A percentile compares a stretch with the other conserved stretches of the same genome.
These are phyloP conservation scores for Cladochytrium replicatum DNA, from an alignment of 192 early-diverging fungal genomes.

Conservation along the genomic window DNA sequence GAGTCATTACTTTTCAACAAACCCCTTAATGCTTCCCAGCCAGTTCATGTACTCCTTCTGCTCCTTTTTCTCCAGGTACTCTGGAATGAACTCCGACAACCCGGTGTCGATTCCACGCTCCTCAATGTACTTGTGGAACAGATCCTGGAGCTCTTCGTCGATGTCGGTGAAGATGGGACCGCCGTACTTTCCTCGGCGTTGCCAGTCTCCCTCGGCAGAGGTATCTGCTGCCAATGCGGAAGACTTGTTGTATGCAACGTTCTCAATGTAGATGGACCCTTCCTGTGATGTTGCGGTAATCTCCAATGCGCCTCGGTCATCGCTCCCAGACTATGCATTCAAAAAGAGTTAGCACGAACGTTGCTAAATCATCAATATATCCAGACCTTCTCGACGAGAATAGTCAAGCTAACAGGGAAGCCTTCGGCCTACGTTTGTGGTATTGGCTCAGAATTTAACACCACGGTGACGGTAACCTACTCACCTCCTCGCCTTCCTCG, in stretches of 20 bases:
- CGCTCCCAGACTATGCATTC: conserved; percentile 35
- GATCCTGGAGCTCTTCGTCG: conserved; percentile 59
- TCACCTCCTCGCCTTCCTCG: conserved; percentile 53
- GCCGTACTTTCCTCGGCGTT: conserved; percentile 71
- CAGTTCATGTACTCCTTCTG: conserved; percentile 86
- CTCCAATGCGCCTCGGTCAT: conserved; percentile 59
- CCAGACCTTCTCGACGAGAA: conserved; percentile 81
- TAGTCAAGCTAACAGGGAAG: conserved; percentile 68
- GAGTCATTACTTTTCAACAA: conserved; percentile 62
- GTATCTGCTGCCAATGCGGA: conserved; percentile 48
- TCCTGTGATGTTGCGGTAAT: conserved; percentile 75
- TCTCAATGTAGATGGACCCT: conserved; percentile 76
- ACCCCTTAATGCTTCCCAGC: conserved; percentile 70
- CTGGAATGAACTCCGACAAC: conserved; percentile 74
- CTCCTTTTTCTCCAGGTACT: conserved; percentile 91
- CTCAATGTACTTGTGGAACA: conserved; percentile 52
- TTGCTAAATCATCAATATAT: too few relatives aligned
- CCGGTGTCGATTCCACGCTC: conserved; percentile 83
- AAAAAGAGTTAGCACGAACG: too few relatives aligned
- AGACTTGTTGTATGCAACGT: conserved; percentile 60
- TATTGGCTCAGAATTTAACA: too few relatives aligned
- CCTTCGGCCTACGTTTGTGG: not conserved
- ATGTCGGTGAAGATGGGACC: conserved; percentile 89
- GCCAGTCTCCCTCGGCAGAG: conserved; percentile 80
- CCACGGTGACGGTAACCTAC: too few relatives aligned